Evolutionary conservation across 352 stramenopile species (phyloP).

Genomic region (Phytopythium litorale): DNA sequence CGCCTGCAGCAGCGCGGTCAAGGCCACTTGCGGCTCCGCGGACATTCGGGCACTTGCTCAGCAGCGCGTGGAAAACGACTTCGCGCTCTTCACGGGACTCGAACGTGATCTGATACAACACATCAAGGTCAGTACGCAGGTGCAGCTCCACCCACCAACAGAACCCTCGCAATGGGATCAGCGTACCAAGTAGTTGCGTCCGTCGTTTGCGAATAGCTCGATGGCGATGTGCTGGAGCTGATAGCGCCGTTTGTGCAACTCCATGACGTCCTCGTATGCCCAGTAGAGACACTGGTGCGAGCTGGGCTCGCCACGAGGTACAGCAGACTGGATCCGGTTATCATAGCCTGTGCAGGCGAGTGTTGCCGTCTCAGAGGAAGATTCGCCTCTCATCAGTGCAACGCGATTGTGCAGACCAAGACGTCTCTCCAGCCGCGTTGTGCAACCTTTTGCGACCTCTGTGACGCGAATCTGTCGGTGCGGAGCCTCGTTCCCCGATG

Average conservation of each 20-base stretch:
- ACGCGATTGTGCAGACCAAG: conserved; percentile 14
- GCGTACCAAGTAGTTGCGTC: conserved; percentile 70
- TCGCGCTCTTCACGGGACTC: conserved; percentile 59
- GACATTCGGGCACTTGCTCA: conserved; percentile 73
- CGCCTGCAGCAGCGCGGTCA: conserved; percentile 33
- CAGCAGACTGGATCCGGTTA: background rate
- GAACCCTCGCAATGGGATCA: background rate
- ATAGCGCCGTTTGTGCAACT: conserved; percentile 75
- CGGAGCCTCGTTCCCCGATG: background rate
- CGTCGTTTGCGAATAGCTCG: conserved; percentile 72
- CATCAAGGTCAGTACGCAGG: background rate
- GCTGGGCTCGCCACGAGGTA: background rate
- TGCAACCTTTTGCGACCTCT: conserved; percentile 43
- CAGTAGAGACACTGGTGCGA: conserved; percentile 69
- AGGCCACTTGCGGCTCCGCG: conserved; percentile 59
- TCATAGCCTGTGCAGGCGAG: no score
- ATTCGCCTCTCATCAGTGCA: conserved; percentile 10
- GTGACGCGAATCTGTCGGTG: conserved; percentile 31
- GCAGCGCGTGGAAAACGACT: conserved; percentile 65
- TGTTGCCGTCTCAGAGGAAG: conserved; percentile 19
- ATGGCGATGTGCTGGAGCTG: conserved; percentile 70
- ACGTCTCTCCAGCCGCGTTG: conserved; percentile 48
- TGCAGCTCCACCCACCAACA: background rate
- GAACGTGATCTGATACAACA: conserved; percentile 45
- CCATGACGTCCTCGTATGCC: conserved; percentile 66